Conservation (phyloP, 148 eudicot genomes). For the Hydrangea macrophylla region DNA sequence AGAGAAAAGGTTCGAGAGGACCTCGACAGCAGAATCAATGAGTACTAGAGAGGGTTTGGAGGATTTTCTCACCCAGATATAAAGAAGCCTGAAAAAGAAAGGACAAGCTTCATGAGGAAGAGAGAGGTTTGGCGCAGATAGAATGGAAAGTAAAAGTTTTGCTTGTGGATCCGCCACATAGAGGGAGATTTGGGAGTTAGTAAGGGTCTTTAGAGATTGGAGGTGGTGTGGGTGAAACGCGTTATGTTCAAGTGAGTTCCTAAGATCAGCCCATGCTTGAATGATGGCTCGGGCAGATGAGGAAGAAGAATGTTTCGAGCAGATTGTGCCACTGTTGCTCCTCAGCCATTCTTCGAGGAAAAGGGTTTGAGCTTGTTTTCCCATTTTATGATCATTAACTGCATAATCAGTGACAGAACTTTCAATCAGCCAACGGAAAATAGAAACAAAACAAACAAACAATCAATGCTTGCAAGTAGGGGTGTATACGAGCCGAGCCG, state of each 20-base stretch:
- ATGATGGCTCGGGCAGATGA: conserved; percentile 74
- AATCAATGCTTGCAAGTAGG: no score
- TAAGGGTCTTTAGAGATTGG: conserved; percentile 54
- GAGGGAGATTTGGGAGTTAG: conserved; percentile 49
- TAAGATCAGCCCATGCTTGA: conserved; percentile 90
- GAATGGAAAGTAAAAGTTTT: conserved; percentile 66
- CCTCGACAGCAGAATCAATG: conserved; percentile 45
- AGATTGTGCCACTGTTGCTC: conserved; percentile 29
- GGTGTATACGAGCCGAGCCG: no score
- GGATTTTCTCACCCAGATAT: conserved; percentile 87
- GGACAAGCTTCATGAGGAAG: conserved; percentile 68
- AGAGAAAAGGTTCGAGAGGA: conserved; percentile 35
- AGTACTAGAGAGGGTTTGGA: conserved; percentile 52
- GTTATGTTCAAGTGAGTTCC: conserved; percentile 54
- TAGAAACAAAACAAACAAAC: no score
- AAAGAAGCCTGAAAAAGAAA: conserved; percentile 70
- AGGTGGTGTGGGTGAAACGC: conserved; percentile 46
- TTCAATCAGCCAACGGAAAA: no score
- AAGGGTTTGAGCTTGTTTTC: no score
- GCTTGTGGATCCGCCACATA: conserved; percentile 97
- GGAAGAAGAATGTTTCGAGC: conserved; percentile 28
- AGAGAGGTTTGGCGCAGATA: conserved; percentile 46
- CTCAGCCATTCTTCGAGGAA: conserved; percentile 92
- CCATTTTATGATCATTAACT: no score
- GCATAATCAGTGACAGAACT: no score